Evolutionary conservation across 1,284 basidiomycete species (phyloP).

Genomic region (Cystobasidium pallidum): DNA sequence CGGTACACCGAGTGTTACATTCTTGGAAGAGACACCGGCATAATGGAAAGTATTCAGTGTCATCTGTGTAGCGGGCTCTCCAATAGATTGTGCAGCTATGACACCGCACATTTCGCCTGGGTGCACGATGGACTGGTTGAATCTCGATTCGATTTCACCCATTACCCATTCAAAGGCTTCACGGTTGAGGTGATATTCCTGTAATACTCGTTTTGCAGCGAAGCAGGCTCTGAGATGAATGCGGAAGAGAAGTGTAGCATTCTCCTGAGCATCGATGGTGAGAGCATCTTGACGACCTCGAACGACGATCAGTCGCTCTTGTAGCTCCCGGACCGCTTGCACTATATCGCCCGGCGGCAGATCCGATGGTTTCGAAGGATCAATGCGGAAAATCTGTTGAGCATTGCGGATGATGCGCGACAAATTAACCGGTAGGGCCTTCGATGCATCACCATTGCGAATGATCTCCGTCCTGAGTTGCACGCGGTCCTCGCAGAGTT

Average conservation of each 20-base stretch:
- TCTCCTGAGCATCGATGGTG: conserved; percentile 76
- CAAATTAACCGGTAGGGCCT: conserved; percentile 89
- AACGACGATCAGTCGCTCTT: conserved; percentile 76
- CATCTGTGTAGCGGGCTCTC: conserved; percentile 99
- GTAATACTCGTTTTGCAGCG: conserved; percentile 78
- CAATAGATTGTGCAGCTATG: conserved; percentile 95
- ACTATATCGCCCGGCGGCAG: conserved; percentile 86
- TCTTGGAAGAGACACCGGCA: conserved; percentile 96
- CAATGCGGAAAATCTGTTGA: conserved; percentile 95
- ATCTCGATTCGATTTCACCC: conserved; percentile 93
- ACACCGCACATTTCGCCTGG: conserved; percentile 99
- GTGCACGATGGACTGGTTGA: conserved; percentile 86
- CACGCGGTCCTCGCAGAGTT: conserved; percentile 74
- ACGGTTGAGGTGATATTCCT: conserved; percentile 79
- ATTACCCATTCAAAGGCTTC: conserved; percentile 98
- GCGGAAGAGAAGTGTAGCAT: conserved; percentile 88
- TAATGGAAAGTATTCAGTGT: conserved; percentile 97
- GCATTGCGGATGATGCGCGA: conserved; percentile 94
- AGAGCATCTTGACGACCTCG: conserved; percentile 76
- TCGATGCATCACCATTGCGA: conserved; percentile 67
- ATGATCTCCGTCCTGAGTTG: conserved; percentile 82
- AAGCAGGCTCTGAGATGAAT: conserved; percentile 90
- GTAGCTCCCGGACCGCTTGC: conserved; percentile 72
- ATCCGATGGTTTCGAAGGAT: conserved; percentile 88
- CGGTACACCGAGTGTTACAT: conserved; percentile 96